These are phyloP conservation scores for Russula vinacea DNA, from an alignment of 768 basidiomycete species.

Conservation along the genomic window DNA sequence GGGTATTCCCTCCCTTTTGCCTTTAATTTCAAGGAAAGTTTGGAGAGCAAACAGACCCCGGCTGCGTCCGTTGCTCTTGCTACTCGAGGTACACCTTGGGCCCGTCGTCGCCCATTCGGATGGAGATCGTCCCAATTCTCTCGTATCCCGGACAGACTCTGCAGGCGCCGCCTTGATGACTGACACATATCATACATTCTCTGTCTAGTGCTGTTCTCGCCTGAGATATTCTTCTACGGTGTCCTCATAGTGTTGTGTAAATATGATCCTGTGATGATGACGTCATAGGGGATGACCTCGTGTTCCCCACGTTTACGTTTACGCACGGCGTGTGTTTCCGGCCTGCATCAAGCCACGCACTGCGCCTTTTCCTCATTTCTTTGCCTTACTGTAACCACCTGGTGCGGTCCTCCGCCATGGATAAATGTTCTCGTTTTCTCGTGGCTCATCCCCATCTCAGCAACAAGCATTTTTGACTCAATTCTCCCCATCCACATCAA, in stretches of 20 bases:
- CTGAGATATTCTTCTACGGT: neutral
- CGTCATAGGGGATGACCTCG: conserved; percentile 13
- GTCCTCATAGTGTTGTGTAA: neutral
- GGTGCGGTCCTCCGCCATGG: neutral
- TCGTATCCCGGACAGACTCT: conserved; percentile 29
- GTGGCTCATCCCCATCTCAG: conserved; percentile 14
- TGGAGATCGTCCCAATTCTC: conserved; percentile 18
- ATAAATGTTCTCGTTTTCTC: conserved; percentile 7
- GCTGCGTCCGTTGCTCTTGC: neutral
- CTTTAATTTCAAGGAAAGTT: neutral
- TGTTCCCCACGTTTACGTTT: conserved; percentile 13
- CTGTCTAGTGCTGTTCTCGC: neutral
- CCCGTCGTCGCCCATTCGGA: conserved; percentile 4
- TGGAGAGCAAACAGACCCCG: neutral
- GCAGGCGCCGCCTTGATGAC: conserved; percentile 6
- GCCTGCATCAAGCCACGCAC: conserved; percentile 7
- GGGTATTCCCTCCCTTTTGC: neutral
- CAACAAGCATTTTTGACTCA: neutral
- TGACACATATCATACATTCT: conserved; percentile 2
- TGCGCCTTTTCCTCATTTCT: conserved; percentile 12
- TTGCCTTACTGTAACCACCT: conserved; percentile 18
- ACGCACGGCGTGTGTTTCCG: neutral
- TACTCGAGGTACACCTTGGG: conserved; percentile 6
- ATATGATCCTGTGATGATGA: neutral
- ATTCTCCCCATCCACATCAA: neutral